Conservation (phyloP, 441 rosid genomes). For the Eruca vesicaria region DNA sequence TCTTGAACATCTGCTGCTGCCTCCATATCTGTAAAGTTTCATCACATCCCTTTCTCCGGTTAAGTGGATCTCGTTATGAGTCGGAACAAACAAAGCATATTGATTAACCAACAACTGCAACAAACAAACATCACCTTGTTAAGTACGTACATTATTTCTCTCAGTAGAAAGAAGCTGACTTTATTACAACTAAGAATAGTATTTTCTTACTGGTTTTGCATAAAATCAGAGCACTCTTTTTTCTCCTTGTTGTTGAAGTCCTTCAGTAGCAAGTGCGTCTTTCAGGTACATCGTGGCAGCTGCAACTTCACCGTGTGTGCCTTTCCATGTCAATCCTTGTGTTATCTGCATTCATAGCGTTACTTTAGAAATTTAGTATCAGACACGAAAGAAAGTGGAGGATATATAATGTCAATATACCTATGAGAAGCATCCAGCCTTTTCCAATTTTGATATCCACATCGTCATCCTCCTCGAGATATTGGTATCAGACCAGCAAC, state of each 20-base stretch:
- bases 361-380: neutral
- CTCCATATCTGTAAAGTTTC: too few species aligned
- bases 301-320: conserved; percentile 82
- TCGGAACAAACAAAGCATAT: too few species aligned
- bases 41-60: too few species aligned
- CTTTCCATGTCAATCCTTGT: conserved; percentile 83
- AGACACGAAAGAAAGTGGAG: neutral
- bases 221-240: neutral
- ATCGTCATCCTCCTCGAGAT: conserved; percentile 84
- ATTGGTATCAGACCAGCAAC: conserved; percentile 80
- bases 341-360: conserved; percentile 24
- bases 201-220: neutral
- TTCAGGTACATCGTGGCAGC: conserved; percentile 78
- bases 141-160: neutral
- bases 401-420: conserved; percentile 29
- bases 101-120: too few species aligned
- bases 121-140: too few species aligned
- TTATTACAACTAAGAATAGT: neutral
- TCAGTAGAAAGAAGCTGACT: conserved; percentile 1
- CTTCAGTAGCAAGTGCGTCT: conserved; percentile 68
- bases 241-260: conserved; percentile 51
- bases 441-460: conserved; percentile 80
- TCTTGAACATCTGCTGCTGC: too few species aligned
- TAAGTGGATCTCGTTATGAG: too few species aligned
- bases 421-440: conserved; percentile 75